phyloP scores from a whole-genome alignment of 345 rosid species.

The Tarenaya hassleriana region DNA sequence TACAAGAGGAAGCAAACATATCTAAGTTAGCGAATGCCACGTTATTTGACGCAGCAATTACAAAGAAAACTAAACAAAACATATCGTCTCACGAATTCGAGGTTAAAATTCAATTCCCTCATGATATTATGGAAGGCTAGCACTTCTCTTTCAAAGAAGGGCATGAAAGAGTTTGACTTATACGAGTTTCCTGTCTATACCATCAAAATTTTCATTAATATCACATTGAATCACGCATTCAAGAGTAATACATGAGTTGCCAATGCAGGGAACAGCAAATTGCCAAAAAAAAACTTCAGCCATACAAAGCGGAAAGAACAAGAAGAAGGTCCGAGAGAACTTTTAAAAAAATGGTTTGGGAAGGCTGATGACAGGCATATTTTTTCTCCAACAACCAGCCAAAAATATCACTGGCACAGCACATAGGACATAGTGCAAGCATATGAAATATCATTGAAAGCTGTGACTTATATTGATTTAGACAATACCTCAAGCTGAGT shows the following conservation, averaged over 20 bases:
- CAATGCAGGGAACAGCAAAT: background rate
- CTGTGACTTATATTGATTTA: slow-evolving; percentile 2
- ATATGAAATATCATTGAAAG: slow-evolving; percentile 5
- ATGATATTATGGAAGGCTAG: slow-evolving; percentile 17
- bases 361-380: too few species aligned
- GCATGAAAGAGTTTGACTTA: slow-evolving; percentile 28
- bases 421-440: too few species aligned
- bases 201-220: slow-evolving; percentile 5
- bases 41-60: background rate
- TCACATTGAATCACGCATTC: background rate
- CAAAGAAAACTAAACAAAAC: background rate
- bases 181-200: too few species aligned
- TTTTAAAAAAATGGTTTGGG: too few species aligned
- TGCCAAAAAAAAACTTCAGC: background rate
- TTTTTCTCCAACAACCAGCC: background rate
- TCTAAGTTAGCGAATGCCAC: too few species aligned
- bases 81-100: too few species aligned
- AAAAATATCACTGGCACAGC: slow-evolving; percentile 5
- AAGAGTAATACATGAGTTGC: background rate
- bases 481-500: slow-evolving; percentile 89
- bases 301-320: background rate
- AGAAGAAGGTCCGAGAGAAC: too few species aligned
- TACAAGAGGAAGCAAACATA: too few species aligned
- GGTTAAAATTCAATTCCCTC: background rate
- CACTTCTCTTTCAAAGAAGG: slow-evolving; percentile 31